Conservation (phyloP, 139 green algal species). For the Chlorokybus atmophyticus region DNA sequence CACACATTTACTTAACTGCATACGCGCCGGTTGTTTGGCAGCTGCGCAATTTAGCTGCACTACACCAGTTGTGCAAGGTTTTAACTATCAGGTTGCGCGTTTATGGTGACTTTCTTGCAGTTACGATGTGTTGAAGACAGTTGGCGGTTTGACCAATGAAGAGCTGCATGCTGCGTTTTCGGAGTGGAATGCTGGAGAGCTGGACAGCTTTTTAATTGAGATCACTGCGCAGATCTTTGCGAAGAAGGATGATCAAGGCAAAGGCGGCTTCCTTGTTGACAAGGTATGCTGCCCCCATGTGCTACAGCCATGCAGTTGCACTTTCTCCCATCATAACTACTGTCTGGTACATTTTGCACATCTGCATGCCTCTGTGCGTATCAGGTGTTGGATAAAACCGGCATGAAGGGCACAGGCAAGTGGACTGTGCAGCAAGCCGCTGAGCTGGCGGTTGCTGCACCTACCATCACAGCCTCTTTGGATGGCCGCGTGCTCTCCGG, state of each 20-base stretch:
- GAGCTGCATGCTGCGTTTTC: constrained; percentile 76
- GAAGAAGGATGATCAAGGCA: constrained; percentile 32
- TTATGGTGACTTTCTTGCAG: too few relatives aligned
- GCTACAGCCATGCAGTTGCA: too few relatives aligned
- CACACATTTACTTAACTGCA: too few relatives aligned
- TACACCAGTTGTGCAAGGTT: too few relatives aligned
- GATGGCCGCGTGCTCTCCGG: constrained; percentile 56
- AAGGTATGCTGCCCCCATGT: too few relatives aligned
- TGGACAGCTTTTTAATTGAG: constrained; percentile 87
- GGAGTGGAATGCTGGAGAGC: constrained; percentile 79
- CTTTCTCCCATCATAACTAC: too few relatives aligned
- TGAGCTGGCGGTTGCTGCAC: constrained; percentile 79
- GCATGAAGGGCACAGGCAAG: constrained; percentile 96
- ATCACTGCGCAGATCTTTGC: constrained; percentile 68
- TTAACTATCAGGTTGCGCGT: too few relatives aligned
- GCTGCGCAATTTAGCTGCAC: too few relatives aligned
- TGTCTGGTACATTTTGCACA: too few relatives aligned
- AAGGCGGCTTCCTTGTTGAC: constrained; percentile 71
- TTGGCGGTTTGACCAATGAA: constrained; percentile 86
- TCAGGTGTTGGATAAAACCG: constrained; percentile 97
- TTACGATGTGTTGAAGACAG: constrained; percentile 89
- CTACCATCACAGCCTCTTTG: constrained; percentile 86
- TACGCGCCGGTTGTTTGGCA: too few relatives aligned
- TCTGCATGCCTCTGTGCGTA: too few relatives aligned
- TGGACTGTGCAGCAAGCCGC: constrained; percentile 99